Conservation (phyloP, 148 eudicot genomes). For the Rhododendron simsii region DNA sequence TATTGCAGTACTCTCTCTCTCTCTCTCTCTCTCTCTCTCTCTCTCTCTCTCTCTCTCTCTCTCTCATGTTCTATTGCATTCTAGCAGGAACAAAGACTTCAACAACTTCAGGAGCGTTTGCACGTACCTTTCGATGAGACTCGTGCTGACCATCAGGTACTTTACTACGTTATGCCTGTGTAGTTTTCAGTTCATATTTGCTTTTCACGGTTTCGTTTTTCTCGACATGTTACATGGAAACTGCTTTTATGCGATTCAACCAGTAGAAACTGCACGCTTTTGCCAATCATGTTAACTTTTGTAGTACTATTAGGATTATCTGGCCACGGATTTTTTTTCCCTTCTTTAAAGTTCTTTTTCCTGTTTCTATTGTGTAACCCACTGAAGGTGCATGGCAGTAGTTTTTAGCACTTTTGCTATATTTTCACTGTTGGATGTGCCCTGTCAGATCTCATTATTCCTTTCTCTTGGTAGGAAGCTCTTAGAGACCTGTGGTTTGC, state of each 20-base stretch:
- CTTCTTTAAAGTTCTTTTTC: background rate
- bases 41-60: slow-evolving; percentile 4
- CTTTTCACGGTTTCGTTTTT: background rate
- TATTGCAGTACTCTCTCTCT: background rate
- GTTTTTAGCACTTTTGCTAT: background rate
- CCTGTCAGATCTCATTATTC: slow-evolving; percentile 5
- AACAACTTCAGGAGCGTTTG: slow-evolving; percentile 48
- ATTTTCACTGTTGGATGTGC: background rate
- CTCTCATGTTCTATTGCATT: background rate
- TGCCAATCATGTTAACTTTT: background rate
- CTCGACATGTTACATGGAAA: background rate
- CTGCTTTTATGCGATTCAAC: background rate
- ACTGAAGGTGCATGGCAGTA: slow-evolving; percentile 8
- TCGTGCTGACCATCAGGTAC: slow-evolving; percentile 75
- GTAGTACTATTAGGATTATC: background rate
- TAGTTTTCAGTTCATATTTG: background rate
- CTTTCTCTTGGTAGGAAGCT: slow-evolving; percentile 50
- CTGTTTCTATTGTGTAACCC: background rate
- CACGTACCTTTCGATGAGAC: slow-evolving; percentile 64
- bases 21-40: slow-evolving; percentile 1
- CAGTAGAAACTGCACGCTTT: background rate
- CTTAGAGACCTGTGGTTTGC: slow-evolving; percentile 68
- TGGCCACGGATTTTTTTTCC: background rate
- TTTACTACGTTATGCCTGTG: background rate
- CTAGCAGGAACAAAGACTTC: slow-evolving; percentile 65